Evolutionary conservation across 169 alveolate species (phyloP).

Genomic region (Nephromyces sp.): DNA sequence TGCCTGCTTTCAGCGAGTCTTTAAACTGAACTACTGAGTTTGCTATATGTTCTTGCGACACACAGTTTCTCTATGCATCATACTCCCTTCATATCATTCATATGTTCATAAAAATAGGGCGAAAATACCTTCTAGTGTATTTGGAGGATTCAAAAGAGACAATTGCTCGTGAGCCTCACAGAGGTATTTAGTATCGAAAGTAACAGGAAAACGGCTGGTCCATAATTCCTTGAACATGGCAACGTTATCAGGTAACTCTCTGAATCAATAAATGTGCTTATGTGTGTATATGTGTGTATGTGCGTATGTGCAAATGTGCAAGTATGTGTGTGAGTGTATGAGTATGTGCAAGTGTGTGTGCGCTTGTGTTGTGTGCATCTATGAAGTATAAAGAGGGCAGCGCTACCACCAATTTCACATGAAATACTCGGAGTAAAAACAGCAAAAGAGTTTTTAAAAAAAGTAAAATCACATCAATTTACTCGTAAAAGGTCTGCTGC

Average conservation of each 20-base stretch:
- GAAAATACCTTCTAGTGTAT: slow-evolving; percentile 64
- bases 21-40: no score
- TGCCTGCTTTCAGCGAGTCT: no score
- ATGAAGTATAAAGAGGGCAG: no score
- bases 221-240: slow-evolving; percentile 58
- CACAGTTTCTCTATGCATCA: no score
- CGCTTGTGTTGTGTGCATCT: no score
- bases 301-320: no score
- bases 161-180: slow-evolving; percentile 60
- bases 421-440: background rate
- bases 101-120: no score
- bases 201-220: slow-evolving; percentile 50
- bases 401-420: background rate
- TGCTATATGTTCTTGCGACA: no score
- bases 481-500: slow-evolving; percentile 62
- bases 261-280: slow-evolving; percentile 1
- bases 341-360: no score
- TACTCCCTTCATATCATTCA: no score
- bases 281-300: no score
- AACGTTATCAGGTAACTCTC: slow-evolving; percentile 60
- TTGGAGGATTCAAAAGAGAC: slow-evolving; percentile 49
- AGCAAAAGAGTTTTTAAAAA: background rate
- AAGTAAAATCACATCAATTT: background rate
- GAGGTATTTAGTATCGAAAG: slow-evolving; percentile 63
- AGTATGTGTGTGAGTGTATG: no score